Percentiles rank a stretch among this genome's conserved stretches.
phyloP scores from a whole-genome alignment of 2,329 filamentous ascomycete genomes.

The Ceratocystis destructans region DNA sequence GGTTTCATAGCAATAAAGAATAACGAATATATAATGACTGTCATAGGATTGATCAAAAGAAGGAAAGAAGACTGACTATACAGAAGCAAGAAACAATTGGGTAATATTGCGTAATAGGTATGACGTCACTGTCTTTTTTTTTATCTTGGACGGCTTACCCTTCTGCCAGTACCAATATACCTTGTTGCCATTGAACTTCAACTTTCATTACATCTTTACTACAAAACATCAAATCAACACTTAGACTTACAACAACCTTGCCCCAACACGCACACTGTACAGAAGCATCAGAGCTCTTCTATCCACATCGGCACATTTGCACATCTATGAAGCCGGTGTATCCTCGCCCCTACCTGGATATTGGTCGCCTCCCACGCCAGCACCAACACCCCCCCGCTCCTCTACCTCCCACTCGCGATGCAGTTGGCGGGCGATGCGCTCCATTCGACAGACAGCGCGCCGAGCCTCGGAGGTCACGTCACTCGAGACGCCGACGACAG shows the following conservation, averaged over 20 bases:
- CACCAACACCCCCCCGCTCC: constrained; percentile 14
- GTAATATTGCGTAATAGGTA: background rate
- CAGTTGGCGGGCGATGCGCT: constrained; percentile 41
- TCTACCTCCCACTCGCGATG: constrained; percentile 39
- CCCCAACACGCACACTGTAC: no score
- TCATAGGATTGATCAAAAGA: background rate
- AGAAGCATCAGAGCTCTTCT: no score
- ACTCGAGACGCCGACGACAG: constrained; percentile 39
- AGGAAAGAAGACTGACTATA: background rate
- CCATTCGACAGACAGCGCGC: constrained; percentile 38
- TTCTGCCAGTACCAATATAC: no score
- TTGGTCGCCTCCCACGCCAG: background rate
- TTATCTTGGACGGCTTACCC: background rate
- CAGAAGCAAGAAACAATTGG: background rate
- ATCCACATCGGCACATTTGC: no score
- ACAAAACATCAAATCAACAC: background rate
- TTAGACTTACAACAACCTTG: background rate
- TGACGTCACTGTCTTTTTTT: background rate
- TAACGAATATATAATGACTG: constrained; percentile 11
- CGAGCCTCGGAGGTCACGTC: constrained; percentile 38
- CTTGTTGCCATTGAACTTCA: background rate
- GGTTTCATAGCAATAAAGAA: constrained; percentile 4
- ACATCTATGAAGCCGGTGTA: background rate
- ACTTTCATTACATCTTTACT: background rate
- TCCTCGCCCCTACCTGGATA: background rate